Percentiles rank a stretch among this genome's conserved stretches.
Evolutionary conservation across 352 stramenopile genomes (phyloP).

Genomic region (Pythium insidiosum): DNA sequence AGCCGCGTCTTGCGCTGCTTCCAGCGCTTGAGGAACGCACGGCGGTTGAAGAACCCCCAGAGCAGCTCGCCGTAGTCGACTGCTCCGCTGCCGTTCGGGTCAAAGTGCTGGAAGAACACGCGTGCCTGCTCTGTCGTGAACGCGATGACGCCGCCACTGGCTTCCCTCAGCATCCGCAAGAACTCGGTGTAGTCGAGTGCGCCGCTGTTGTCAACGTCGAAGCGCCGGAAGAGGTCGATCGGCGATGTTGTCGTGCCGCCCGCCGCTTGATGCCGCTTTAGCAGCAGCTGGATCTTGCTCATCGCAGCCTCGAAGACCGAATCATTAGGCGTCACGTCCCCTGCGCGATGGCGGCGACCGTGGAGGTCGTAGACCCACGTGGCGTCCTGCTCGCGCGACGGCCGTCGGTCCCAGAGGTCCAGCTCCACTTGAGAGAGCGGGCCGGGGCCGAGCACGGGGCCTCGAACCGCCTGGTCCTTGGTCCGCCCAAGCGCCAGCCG

Average conservation of each 20-base stretch:
- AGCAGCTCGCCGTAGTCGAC: constrained; percentile 57
- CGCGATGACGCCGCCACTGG: constrained; percentile 14
- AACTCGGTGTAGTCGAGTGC: constrained; percentile 43
- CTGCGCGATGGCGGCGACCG: constrained; percentile 29
- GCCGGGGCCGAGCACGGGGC: constrained; percentile 26
- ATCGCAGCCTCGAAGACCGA: constrained; percentile 37
- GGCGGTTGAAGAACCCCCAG: constrained; percentile 53
- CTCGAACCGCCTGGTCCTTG: constrained; percentile 22
- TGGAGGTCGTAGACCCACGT: constrained; percentile 54
- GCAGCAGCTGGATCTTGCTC: constrained; percentile 38
- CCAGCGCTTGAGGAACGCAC: constrained; percentile 57
- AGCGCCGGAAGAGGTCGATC: constrained; percentile 35
- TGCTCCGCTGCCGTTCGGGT: constrained; percentile 30
- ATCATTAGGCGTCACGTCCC: constrained; percentile 13
- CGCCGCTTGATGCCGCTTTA: constrained; percentile 8
- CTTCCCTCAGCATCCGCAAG: constrained; percentile 23
- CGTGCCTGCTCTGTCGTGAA: constrained; percentile 33
- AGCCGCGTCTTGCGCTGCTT: constrained; percentile 21
- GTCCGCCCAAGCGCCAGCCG: constrained; percentile 21
- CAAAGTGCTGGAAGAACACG: constrained; percentile 38
- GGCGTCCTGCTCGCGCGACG: background rate
- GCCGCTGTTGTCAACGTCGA: constrained; percentile 38
- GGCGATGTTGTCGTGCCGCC: too few species aligned
- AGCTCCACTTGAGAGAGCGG: constrained; percentile 40
- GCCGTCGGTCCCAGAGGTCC: constrained; percentile 12